Percentiles rank a stretch among this genome's conserved stretches.
Evolutionary conservation across 768 basidiomycete species (phyloP).

Genomic region (Goffeauzyma gilvescens): DNA sequence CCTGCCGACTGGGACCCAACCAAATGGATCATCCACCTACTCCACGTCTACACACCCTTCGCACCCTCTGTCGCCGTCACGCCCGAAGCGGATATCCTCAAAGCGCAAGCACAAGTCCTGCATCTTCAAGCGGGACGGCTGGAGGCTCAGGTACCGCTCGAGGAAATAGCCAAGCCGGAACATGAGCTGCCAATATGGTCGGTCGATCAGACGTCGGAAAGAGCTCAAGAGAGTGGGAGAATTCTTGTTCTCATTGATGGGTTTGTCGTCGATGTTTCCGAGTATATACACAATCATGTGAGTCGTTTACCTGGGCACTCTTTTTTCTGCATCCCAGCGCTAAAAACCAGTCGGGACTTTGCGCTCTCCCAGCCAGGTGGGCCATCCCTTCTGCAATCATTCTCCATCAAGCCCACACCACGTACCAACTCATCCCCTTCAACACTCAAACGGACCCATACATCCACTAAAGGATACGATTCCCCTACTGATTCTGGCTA

Average conservation of each 20-base stretch:
- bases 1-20: slow-evolving; percentile 55
- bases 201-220: slow-evolving; percentile 13
- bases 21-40: slow-evolving; percentile 50
- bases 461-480: neutral
- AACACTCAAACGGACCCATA: neutral
- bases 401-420: no score
- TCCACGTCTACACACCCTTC: slow-evolving; percentile 34
- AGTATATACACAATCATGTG: slow-evolving; percentile 51
- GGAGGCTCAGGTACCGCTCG: slow-evolving; percentile 10
- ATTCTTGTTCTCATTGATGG: slow-evolving; percentile 43
- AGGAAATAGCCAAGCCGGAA: slow-evolving; percentile 10
- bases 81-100: slow-evolving; percentile 19
- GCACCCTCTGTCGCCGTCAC: slow-evolving; percentile 25
- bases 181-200: slow-evolving; percentile 23
- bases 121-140: slow-evolving; percentile 23
- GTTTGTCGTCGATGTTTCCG: slow-evolving; percentile 44
- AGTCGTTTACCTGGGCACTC: no score
- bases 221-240: slow-evolving; percentile 16
- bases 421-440: no score
- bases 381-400: no score
- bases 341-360: no score
- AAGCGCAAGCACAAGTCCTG: slow-evolving; percentile 23
- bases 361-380: no score
- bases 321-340: no score
- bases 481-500: slow-evolving; percentile 17